Evolutionary conservation across 2,329 filamentous ascomycete species (phyloP), one percentile per base, ranked within the genome.

Genomic region (Colletotrichum sp.): DNA sequence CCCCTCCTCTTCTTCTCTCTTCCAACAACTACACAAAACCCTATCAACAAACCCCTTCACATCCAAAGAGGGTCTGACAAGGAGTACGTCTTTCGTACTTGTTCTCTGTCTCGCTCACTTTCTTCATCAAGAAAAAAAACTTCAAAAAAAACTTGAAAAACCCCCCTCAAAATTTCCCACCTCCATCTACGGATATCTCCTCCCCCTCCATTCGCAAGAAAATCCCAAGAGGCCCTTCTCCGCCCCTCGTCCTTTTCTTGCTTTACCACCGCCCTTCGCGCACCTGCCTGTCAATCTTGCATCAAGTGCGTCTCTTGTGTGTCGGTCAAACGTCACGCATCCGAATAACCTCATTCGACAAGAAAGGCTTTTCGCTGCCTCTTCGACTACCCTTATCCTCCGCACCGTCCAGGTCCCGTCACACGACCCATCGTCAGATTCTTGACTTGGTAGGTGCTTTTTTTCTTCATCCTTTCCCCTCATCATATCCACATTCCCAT

Each of bases 131-230:
- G 84, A 85, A 83, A 87, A 86, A 90, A 90, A 90, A 85, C 85
- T 85, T 86, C 82, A 84, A 89, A 91, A 92, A 92, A 92, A 92
- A 91, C 81, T 69, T 82, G 86, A 86, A 88, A 90, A 92, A 91
- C 84, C 79, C 82, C 83, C 61, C 74, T 75, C 79, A 88, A 87
- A 85, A 76, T 73, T 68, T 68, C 73, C 73, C 65, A 57, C 71
- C 58, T 75, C 73, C 73, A 64, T 73, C 65, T 81, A 79, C 43
- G 43, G 43, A 52, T 52, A 52, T 52, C 61, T 52, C 71, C 68
- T 77, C 67, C 78, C 63, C 75, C 78, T 67, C 64, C 72, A 72
- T 26, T 74, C 58, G 72, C 75, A 72, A 72, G 68, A 72, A 75
- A 76, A 63, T 58, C 26, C 34, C 30, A 12, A 75, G 67, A 70